Evolutionary conservation across 768 basidiomycete genomes (phyloP), one percentile per base, ranked within the genome.

Genomic region (Termitomyces sp.): DNA sequence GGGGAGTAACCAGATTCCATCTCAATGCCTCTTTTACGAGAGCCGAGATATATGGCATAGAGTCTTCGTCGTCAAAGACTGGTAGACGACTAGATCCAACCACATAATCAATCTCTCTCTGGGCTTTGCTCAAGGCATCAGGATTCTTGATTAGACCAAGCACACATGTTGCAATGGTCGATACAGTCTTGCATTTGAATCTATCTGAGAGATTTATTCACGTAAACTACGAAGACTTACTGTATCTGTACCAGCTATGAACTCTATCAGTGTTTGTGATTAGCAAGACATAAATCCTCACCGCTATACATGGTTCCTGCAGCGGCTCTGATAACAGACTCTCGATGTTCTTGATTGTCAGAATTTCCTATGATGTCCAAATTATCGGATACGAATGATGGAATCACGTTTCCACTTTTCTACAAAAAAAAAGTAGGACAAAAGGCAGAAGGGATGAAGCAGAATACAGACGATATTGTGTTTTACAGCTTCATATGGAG

Each of bases 1-100:
- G 3, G 18, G 46, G 46, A 47, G 28, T 18, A 30, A 30, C 46
- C 16, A 30, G 1, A 28, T 47, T 18, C 65, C 65, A 68, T 46
- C 76, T 58, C 50, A 75, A 45, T 16, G 64, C 63, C 54, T 77
- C 75, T 28, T 66, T 64, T 6, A 73, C 28, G 5, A 75, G 47
- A 0, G 73, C 75, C 16, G 66, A 64, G 14, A 75, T 60, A 38
- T 73, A 75, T 0, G 73, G 72, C 45, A 75, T 38, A 2, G 58
- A 61, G 1, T 36, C 33, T 8, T 65, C 54, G 40, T 76, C 72
- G 9, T 61, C 64, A 40, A 73, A 70, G 8, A 61, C 59, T 6
- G 75, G 75, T 1, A 74, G 64, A 9, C 68, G 65, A 32, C 51
- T 60, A 7, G 30, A 44, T 4, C 69, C 70, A 10, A 75, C 58